Evolutionary conservation across 768 basidiomycete species (phyloP).

Genomic region (Phanerodontia chrysosporium): DNA sequence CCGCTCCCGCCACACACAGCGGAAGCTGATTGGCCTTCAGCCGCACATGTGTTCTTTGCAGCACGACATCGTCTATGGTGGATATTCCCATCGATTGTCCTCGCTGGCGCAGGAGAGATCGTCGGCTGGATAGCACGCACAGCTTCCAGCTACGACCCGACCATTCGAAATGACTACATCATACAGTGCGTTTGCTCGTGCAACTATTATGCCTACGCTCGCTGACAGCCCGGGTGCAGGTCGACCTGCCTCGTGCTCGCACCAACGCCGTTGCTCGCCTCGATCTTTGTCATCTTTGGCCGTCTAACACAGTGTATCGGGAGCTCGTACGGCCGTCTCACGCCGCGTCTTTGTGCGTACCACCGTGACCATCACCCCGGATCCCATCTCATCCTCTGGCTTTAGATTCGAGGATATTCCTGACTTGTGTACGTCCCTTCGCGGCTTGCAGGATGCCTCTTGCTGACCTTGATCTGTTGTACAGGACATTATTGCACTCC

Average conservation of each 20-base stretch:
- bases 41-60: constrained; percentile 24
- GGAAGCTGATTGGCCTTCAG: constrained; percentile 5
- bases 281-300: constrained; percentile 57
- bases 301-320: constrained; percentile 41
- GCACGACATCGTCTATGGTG: constrained; percentile 30
- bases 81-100: constrained; percentile 28
- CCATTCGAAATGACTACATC: constrained; percentile 29
- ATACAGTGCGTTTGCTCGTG: constrained; percentile 41
- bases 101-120: constrained; percentile 30
- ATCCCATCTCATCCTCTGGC: too few relatives aligned
- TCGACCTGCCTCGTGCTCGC: constrained; percentile 43
- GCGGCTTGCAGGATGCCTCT: not conserved
- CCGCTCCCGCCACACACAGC: not conserved
- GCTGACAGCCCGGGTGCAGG: not conserved
- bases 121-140: constrained; percentile 35
- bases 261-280: constrained; percentile 56
- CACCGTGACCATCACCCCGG: too few relatives aligned
- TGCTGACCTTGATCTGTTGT: not conserved
- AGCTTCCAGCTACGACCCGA: constrained; percentile 27
- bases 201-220: too few relatives aligned
- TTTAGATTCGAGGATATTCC: constrained; percentile 41
- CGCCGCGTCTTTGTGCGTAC: constrained; percentile 36
- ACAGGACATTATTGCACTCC: constrained; percentile 51
- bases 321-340: constrained; percentile 40
- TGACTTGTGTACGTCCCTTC: constrained; percentile 27